phyloP scores from a whole-genome alignment of 352 stramenopile genomes.

The Phytophthora sp. region DNA sequence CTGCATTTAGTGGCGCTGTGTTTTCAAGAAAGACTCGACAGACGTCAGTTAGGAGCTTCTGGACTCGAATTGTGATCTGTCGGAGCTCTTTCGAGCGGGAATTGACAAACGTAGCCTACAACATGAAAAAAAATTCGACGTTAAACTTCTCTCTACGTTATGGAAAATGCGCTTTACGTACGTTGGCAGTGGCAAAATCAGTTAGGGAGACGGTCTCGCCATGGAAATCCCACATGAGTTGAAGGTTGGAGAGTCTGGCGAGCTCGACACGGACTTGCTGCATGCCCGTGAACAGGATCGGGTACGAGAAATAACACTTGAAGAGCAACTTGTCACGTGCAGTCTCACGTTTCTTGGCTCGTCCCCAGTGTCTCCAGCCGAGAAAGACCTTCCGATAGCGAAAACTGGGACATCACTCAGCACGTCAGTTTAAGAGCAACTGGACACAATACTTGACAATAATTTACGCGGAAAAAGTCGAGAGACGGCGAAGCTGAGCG shows the following conservation, averaged over 20 bases:
- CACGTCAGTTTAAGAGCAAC: not conserved
- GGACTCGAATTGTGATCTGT: slow-evolving; percentile 30
- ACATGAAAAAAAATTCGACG: not conserved
- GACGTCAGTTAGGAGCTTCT: slow-evolving; percentile 44
- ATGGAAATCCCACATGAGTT: slow-evolving; percentile 58
- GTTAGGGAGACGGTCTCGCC: slow-evolving; percentile 39
- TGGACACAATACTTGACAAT: not conserved
- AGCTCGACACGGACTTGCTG: slow-evolving; percentile 42
- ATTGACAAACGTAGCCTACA: slow-evolving; percentile 25
- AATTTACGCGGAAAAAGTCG: slow-evolving; percentile 63
- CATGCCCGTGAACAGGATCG: slow-evolving; percentile 44
- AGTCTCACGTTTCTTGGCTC: slow-evolving; percentile 43
- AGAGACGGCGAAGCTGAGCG: slow-evolving; percentile 28
- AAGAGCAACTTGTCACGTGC: slow-evolving; percentile 51
- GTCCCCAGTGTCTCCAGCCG: slow-evolving; percentile 62
- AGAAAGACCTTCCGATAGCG: slow-evolving; percentile 73
- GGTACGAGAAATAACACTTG: slow-evolving; percentile 60
- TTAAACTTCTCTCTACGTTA: not conserved
- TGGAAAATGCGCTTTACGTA: slow-evolving; percentile 27
- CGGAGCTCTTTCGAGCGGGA: slow-evolving; percentile 39
- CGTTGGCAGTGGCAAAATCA: slow-evolving; percentile 45
- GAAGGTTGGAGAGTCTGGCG: slow-evolving; percentile 30
- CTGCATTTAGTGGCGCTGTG: slow-evolving; percentile 41
- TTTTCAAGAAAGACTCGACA: slow-evolving; percentile 49
- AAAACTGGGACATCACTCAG: slow-evolving; percentile 45